These are phyloP conservation scores for Isatis tinctoria DNA, from an alignment of 345 rosid species.

Conservation along the genomic window DNA sequence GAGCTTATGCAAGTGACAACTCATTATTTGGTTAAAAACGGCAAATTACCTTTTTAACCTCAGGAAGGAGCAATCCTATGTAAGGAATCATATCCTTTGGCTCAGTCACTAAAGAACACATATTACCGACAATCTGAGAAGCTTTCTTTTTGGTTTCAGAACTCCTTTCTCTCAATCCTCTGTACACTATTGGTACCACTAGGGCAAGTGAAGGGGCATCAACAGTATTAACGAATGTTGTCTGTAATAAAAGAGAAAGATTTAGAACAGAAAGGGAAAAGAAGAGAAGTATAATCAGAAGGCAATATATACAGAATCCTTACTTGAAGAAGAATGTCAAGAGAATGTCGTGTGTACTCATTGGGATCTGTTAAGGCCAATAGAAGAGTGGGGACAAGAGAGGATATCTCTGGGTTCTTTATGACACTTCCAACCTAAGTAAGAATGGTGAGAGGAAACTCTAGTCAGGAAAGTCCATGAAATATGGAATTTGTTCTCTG, in stretches of 20 bases:
- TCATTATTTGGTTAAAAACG: background rate
- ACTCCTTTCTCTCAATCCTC: conserved; percentile 97
- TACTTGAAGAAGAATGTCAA: conserved; percentile 98
- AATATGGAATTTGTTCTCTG: background rate
- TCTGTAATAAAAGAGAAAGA: conserved; percentile 49
- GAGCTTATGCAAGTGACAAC: background rate
- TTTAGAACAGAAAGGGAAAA: conserved; percentile 10
- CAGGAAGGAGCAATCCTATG: conserved; percentile 95
- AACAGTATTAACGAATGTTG: conserved; percentile 89
- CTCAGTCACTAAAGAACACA: conserved; percentile 98
- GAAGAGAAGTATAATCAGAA: background rate
- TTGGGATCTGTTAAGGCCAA: conserved; percentile 94
- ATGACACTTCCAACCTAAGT: conserved; percentile 92
- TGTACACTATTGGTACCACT: conserved; percentile 92
- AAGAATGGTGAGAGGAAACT: background rate
- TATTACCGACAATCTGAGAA: conserved; percentile 93
- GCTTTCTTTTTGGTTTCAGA: conserved; percentile 98
- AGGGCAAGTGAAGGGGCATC: conserved; percentile 98
- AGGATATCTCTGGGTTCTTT: conserved; percentile 96
- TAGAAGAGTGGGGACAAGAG: conserved; percentile 95
- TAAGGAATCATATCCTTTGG: conserved; percentile 99
- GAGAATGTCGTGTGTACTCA: conserved; percentile 86
- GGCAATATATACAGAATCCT: conserved; percentile 20
- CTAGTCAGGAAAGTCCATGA: conserved; percentile 8
- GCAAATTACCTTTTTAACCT: conserved; percentile 79